Conservation (phyloP, 1,139 yeast species). For the Pichia sp. region DNA sequence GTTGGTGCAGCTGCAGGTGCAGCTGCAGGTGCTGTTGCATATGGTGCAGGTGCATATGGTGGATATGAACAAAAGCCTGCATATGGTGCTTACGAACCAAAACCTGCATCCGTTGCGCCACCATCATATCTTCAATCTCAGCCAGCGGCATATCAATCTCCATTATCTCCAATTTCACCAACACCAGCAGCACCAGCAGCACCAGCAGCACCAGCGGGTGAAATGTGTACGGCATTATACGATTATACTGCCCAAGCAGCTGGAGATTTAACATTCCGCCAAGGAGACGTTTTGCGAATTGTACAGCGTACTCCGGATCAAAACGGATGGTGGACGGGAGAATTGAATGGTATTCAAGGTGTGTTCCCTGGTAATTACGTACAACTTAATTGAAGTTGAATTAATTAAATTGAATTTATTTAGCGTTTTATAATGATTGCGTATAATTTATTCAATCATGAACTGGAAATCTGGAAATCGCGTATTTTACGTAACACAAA, state of each 20-base stretch:
- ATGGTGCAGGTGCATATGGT: constrained; percentile 11
- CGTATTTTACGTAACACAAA: too few relatives aligned
- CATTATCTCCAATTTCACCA: constrained; percentile 8
- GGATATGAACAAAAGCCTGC: constrained; percentile 15
- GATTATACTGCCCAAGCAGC: constrained; percentile 81
- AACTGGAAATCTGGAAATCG: too few relatives aligned
- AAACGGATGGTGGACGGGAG: constrained; percentile 99
- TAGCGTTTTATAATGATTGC: background rate
- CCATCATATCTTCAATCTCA: constrained; percentile 4
- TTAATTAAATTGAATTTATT: too few relatives aligned
- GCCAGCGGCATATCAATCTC: constrained; percentile 1
- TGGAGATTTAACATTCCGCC: constrained; percentile 82
- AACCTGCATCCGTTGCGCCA: constrained; percentile 9
- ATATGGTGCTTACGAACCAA: constrained; percentile 8
- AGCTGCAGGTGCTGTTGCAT: constrained; percentile 2
- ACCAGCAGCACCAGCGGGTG: constrained; percentile 38
- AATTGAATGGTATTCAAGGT: constrained; percentile 76
- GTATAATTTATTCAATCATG: too few relatives aligned
- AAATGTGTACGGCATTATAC: constrained; percentile 68
- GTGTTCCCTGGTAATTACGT: constrained; percentile 96
- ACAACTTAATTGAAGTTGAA: constrained; percentile 43
- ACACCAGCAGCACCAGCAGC: constrained; percentile 24
- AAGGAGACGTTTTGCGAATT: constrained; percentile 82
- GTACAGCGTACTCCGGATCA: constrained; percentile 75
- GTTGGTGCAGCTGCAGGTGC: constrained; percentile 10